These are phyloP conservation scores for Saturnispora dispora DNA, from an alignment of 805 yeast genomes.

Conservation along the genomic window DNA sequence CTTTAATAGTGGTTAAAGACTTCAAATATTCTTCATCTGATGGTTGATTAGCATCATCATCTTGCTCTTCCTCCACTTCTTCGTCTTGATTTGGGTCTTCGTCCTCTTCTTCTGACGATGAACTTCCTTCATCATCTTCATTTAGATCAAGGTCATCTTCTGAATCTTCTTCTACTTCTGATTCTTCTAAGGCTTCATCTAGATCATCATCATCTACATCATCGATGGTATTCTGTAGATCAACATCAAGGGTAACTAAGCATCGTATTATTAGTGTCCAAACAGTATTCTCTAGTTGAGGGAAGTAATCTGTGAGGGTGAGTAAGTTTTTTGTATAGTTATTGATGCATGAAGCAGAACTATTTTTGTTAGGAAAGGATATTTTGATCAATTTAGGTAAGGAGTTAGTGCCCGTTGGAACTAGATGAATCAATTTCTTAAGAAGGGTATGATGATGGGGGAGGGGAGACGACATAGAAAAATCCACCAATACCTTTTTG, in stretches of 20 bases:
- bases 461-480: conserved; percentile 26
- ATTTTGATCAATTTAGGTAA: conserved; percentile 49
- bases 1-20: conserved; percentile 40
- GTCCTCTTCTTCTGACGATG: conserved; percentile 16
- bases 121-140: conserved; percentile 29
- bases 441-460: conserved; percentile 57
- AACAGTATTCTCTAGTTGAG: conserved; percentile 60
- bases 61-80: conserved; percentile 33
- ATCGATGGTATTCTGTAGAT: conserved; percentile 78
- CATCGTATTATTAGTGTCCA: conserved; percentile 80
- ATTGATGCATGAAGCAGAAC: conserved; percentile 41
- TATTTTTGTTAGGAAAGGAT: conserved; percentile 74
- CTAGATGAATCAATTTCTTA: conserved; percentile 52
- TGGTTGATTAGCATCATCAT: conserved; percentile 25
- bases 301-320: conserved; percentile 54
- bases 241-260: conserved; percentile 83
- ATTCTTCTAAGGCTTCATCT: conserved; percentile 34
- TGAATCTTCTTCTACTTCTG: conserved; percentile 22
- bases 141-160: conserved; percentile 17
- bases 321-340: conserved; percentile 63
- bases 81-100: conserved; percentile 31
- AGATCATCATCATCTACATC: conserved; percentile 71
- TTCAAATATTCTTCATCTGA: conserved; percentile 38
- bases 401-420: conserved; percentile 72
- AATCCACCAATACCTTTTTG: conserved; percentile 53